Evolutionary conservation across 2,329 filamentous ascomycete genomes (phyloP).

Genomic region (Huntiella decipiens): DNA sequence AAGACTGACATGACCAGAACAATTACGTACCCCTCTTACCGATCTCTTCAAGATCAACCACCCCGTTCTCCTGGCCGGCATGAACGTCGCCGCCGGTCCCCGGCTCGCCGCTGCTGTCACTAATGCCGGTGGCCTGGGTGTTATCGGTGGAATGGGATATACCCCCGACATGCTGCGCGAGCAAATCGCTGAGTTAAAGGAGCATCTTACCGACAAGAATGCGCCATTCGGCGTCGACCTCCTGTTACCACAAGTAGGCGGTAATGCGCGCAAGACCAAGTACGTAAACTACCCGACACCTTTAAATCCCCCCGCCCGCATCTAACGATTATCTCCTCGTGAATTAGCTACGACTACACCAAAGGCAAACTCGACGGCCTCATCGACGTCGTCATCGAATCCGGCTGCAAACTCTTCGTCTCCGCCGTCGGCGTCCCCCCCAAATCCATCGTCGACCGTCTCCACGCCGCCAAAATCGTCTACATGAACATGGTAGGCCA

Average conservation of each 20-base stretch:
- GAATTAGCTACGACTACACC: slow-evolving; percentile 89
- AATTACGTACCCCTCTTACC: slow-evolving; percentile 73
- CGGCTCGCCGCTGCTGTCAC: slow-evolving; percentile 93
- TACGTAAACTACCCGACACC: slow-evolving; percentile 15
- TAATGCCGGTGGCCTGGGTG: slow-evolving; percentile 88
- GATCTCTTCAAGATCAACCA: slow-evolving; percentile 98
- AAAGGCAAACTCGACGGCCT: slow-evolving; percentile 94
- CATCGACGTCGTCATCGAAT: slow-evolving; percentile 80
- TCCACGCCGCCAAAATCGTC: slow-evolving; percentile 71
- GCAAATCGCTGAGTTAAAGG: slow-evolving; percentile 88
- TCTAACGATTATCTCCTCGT: neutral
- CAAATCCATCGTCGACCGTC: slow-evolving; percentile 68
- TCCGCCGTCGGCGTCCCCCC: slow-evolving; percentile 90
- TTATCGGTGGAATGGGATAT: slow-evolving; percentile 90
- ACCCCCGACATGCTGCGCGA: slow-evolving; percentile 93
- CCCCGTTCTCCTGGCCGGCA: slow-evolving; percentile 84
- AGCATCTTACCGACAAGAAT: slow-evolving; percentile 70
- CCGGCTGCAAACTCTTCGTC: slow-evolving; percentile 81
- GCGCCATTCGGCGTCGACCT: slow-evolving; percentile 91
- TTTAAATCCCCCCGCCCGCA: neutral
- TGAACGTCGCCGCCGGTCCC: slow-evolving; percentile 96
- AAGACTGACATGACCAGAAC: slow-evolving; percentile 68
- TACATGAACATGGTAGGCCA: slow-evolving; percentile 99
- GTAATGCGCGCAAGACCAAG: slow-evolving; percentile 88
- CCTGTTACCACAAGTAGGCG: slow-evolving; percentile 83